These are phyloP conservation scores for Halenospora varia DNA, from an alignment of 495 filamentous ascomycete genomes.

Conservation along the genomic window DNA sequence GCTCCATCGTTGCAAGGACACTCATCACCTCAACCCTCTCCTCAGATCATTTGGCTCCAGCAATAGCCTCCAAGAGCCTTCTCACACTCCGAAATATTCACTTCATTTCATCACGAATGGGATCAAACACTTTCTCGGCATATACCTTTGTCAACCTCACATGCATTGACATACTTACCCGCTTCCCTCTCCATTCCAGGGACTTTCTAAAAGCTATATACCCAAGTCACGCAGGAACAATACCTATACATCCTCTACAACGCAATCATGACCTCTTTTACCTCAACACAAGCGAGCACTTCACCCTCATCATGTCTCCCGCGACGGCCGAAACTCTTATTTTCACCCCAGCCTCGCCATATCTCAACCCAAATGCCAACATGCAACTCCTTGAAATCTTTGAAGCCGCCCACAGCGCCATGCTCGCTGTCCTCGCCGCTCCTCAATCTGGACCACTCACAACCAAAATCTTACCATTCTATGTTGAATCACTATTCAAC, in stretches of 20 bases:
- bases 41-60: constrained; percentile 53
- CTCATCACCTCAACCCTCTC: constrained; percentile 40
- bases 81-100: constrained; percentile 77
- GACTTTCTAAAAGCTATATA: constrained; percentile 65
- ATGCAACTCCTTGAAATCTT: constrained; percentile 70
- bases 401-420: constrained; percentile 85
- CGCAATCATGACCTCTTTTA: constrained; percentile 85
- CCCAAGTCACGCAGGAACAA: constrained; percentile 53
- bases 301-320: constrained; percentile 65
- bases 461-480: constrained; percentile 73
- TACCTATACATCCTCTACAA: constrained; percentile 73
- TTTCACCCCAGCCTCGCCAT: constrained; percentile 68
- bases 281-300: constrained; percentile 84
- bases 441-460: constrained; percentile 71
- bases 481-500: constrained; percentile 78
- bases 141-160: constrained; percentile 81
- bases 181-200: constrained; percentile 64
- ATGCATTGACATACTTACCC: constrained; percentile 81
- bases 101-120: constrained; percentile 80
- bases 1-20: constrained; percentile 65
- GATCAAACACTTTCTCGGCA: constrained; percentile 66
- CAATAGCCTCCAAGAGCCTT: constrained; percentile 71
- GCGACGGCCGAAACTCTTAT: constrained; percentile 67
- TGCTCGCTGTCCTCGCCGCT: constrained; percentile 77
- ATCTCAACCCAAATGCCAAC: constrained; percentile 65